Conservation (phyloP, 768 basidiomycete species). For the Leccinum sublutescens region DNA sequence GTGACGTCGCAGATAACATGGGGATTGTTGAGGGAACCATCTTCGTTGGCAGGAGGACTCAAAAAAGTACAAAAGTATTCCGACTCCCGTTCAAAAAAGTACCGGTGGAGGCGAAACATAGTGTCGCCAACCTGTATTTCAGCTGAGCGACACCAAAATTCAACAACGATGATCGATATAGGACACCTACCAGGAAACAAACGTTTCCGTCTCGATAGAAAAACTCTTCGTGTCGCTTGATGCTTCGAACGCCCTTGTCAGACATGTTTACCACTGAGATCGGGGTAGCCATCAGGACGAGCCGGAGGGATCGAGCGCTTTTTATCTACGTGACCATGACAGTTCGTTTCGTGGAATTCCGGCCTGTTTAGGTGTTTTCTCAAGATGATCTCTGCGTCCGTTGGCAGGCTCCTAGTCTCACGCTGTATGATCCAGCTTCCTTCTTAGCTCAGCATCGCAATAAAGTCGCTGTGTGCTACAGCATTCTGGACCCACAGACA, state of each 20-base stretch:
- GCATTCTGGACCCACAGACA: slow-evolving; percentile 22
- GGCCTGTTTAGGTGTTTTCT: slow-evolving; percentile 9
- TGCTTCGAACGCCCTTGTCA: slow-evolving; percentile 9
- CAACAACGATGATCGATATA: background rate
- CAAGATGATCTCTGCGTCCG: slow-evolving; percentile 8
- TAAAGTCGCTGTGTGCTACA: slow-evolving; percentile 8
- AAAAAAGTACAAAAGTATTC: slow-evolving; percentile 30
- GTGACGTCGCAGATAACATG: slow-evolving; percentile 29
- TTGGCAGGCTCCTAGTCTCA: slow-evolving; percentile 5
- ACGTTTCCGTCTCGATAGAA: slow-evolving; percentile 57
- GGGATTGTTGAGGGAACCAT: background rate
- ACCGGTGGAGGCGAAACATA: slow-evolving; percentile 34
- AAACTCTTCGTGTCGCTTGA: slow-evolving; percentile 37
- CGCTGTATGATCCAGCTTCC: slow-evolving; percentile 7
- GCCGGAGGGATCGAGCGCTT: background rate
- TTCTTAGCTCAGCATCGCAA: background rate
- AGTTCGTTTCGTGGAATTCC: slow-evolving; percentile 7
- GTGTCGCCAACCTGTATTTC: slow-evolving; percentile 33
- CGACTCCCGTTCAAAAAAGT: slow-evolving; percentile 40
- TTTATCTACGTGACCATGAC: slow-evolving; percentile 15
- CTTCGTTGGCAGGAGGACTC: slow-evolving; percentile 4
- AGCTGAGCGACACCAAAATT: background rate
- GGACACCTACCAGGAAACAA: slow-evolving; percentile 46
- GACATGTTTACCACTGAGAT: background rate
- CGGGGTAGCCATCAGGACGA: background rate